These are phyloP conservation scores for Monilinia fructicola DNA, from an alignment of 2,329 filamentous ascomycete genomes.

Conservation along the genomic window DNA sequence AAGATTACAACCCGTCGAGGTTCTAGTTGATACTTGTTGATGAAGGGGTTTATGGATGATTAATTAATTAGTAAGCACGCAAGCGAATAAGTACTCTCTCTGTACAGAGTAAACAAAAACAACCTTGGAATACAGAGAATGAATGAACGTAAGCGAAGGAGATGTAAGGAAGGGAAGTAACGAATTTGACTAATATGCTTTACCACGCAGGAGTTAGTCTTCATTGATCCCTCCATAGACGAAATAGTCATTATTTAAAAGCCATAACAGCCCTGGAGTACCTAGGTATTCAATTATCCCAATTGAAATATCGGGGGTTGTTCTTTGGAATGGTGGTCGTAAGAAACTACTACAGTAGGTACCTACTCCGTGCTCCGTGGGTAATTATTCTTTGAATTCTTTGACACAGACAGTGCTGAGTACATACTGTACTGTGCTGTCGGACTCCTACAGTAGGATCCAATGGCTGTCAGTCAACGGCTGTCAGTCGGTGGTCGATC, in stretches of 20 bases:
- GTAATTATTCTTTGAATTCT: too few relatives aligned
- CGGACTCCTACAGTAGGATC: too few relatives aligned
- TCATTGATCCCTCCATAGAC: too few relatives aligned
- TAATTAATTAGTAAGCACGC: background rate
- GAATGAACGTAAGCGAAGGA: background rate
- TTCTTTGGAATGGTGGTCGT: background rate
- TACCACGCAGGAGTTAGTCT: background rate
- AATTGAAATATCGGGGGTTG: background rate
- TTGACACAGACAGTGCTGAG: too few relatives aligned
- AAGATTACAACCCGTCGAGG: background rate
- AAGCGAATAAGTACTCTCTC: background rate
- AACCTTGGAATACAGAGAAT: too few relatives aligned
- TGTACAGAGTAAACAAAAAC: too few relatives aligned
- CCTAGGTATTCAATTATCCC: background rate
- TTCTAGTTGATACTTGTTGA: background rate
- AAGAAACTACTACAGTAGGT: too few relatives aligned
- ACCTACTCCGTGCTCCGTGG: too few relatives aligned
- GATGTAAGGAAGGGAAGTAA: background rate
- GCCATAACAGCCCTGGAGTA: too few relatives aligned
- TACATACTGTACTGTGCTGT: too few relatives aligned
- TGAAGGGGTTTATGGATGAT: background rate
- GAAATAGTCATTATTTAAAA: background rate
- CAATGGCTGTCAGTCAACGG: too few relatives aligned
- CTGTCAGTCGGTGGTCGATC: too few relatives aligned
- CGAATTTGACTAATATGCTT: background rate